Evolutionary conservation across 2,329 filamentous ascomycete species (phyloP).

Genomic region (Colletotrichum somersetense): DNA sequence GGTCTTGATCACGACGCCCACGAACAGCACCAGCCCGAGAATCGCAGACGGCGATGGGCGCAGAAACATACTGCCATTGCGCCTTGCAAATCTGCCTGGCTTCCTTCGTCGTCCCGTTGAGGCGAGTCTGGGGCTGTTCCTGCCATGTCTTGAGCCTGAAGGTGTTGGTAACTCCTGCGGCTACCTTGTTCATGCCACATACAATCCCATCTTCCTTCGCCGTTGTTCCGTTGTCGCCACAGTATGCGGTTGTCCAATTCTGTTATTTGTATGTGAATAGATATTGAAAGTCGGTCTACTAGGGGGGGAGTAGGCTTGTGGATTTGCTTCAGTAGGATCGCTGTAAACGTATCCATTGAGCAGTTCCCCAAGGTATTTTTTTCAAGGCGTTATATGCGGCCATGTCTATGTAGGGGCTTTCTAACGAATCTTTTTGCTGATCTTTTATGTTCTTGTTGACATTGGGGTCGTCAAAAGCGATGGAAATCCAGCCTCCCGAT

Average conservation of each 20-base stretch:
- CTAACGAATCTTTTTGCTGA: not conserved
- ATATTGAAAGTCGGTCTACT: not conserved
- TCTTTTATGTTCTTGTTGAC: not conserved
- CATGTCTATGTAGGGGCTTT: not conserved
- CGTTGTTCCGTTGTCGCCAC: not conserved
- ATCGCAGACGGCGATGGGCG: conserved; percentile 24
- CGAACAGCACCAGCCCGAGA: conserved; percentile 23
- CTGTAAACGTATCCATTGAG: not conserved
- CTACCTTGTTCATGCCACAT: conserved; percentile 22
- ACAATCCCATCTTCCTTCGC: not conserved
- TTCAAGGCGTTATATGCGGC: not conserved
- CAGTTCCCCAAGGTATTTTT: not conserved
- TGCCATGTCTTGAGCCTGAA: conserved; percentile 26
- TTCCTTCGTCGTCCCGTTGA: not conserved
- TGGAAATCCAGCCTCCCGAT: not conserved
- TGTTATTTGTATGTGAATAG: not conserved
- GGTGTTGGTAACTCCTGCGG: conserved; percentile 26
- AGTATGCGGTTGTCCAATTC: not conserved
- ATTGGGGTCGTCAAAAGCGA: not conserved
- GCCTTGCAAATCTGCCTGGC: not conserved
- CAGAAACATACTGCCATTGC: conserved; percentile 13
- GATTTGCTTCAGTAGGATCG: not conserved
- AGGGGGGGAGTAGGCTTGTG: not conserved
- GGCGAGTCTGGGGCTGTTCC: not conserved
- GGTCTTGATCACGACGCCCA: conserved; percentile 32